phyloP scores from a whole-genome alignment of 768 basidiomycete genomes.

The Hericium alpestre region DNA sequence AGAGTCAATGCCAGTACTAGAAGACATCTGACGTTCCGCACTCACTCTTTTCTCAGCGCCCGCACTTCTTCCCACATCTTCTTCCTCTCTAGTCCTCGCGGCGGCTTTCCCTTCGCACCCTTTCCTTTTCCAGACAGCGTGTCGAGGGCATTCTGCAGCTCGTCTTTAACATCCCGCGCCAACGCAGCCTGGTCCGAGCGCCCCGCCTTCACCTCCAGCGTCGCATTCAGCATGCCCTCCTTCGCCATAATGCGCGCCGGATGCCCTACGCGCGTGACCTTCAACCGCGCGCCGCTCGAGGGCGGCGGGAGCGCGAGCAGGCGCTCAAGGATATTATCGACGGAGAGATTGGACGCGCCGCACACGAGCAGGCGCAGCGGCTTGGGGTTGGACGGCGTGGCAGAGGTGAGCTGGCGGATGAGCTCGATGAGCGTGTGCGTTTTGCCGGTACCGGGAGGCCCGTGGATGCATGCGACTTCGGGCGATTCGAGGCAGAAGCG shows the following conservation, averaged over 20 bases:
- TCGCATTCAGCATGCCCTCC: slow-evolving; percentile 54
- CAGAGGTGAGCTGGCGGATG: slow-evolving; percentile 67
- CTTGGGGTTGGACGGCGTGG: slow-evolving; percentile 35
- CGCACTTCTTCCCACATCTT: slow-evolving; percentile 84
- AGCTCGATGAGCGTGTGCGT: slow-evolving; percentile 93
- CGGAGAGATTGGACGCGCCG: slow-evolving; percentile 88
- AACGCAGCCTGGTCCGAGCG: slow-evolving; percentile 74
- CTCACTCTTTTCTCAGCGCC: slow-evolving; percentile 83
- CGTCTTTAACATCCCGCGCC: slow-evolving; percentile 81
- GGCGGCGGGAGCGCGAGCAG: slow-evolving; percentile 50
- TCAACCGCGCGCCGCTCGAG: slow-evolving; percentile 41
- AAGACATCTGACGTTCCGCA: not conserved
- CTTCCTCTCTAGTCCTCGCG: slow-evolving; percentile 62
- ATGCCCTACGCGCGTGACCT: slow-evolving; percentile 85
- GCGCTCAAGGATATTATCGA: slow-evolving; percentile 91
- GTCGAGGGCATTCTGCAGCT: slow-evolving; percentile 61
- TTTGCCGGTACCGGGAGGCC: slow-evolving; percentile 98
- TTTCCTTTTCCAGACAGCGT: slow-evolving; percentile 65
- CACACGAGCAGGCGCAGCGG: slow-evolving; percentile 70
- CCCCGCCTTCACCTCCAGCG: slow-evolving; percentile 62
- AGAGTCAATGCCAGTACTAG: not conserved
- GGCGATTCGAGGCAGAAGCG: slow-evolving; percentile 69
- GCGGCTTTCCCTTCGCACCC: slow-evolving; percentile 60
- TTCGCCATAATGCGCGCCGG: slow-evolving; percentile 84
- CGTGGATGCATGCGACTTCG: slow-evolving; percentile 89